Evolutionary conservation across 2,329 filamentous ascomycete genomes (phyloP).

Genomic region (Talaromyces funiculosus): DNA sequence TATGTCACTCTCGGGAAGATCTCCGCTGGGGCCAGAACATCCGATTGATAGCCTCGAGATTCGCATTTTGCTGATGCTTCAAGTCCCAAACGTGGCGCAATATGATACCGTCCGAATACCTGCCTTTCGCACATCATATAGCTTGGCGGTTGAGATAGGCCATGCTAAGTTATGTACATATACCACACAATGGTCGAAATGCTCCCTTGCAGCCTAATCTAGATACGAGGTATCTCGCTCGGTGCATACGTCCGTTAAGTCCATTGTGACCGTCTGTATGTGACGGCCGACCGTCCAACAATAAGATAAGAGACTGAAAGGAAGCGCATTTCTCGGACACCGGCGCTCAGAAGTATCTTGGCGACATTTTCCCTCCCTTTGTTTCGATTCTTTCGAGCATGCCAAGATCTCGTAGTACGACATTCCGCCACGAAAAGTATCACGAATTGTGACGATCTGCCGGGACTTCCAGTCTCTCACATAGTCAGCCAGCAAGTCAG

Average conservation of each 20-base stretch:
- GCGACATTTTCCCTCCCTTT: neutral
- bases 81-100: neutral
- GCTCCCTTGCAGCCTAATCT: neutral
- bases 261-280: neutral
- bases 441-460: neutral
- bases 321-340: neutral
- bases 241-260: neutral
- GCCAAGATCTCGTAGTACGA: conserved; percentile 6
- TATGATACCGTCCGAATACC: neutral
- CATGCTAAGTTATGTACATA: neutral
- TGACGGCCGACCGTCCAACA: neutral
- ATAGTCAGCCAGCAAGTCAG: neutral
- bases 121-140: neutral
- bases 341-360: neutral
- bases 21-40: neutral
- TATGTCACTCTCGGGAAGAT: neutral
- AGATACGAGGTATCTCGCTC: neutral
- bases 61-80: neutral
- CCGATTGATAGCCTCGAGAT: neutral
- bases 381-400: neutral
- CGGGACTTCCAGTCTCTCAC: too few relatives aligned
- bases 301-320: neutral
- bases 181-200: neutral
- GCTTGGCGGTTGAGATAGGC: neutral
- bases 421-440: conserved; percentile 4